phyloP scores from a whole-genome alignment of 2,329 filamentous ascomycete genomes.

The Clarireedia hainanense region DNA sequence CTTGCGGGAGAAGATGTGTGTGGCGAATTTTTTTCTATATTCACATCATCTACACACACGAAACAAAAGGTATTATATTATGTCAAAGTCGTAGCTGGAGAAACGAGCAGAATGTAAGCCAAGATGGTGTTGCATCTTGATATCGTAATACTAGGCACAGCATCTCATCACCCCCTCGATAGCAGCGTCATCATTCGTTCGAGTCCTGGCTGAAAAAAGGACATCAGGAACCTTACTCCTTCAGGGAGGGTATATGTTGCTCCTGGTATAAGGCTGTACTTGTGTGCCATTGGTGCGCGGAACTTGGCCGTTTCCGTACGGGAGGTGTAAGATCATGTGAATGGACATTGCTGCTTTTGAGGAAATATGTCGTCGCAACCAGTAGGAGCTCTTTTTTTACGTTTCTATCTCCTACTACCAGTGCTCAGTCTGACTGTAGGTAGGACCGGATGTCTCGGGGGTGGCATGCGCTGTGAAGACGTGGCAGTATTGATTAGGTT shows the following conservation, averaged over 20 bases:
- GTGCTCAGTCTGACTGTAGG: neutral
- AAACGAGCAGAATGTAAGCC: slow-evolving; percentile 3
- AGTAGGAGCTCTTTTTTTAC: neutral
- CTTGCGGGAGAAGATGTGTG: neutral
- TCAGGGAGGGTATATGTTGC: slow-evolving; percentile 11
- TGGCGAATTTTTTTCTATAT: neutral
- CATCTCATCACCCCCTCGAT: neutral
- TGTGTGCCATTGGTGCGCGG: slow-evolving; percentile 13
- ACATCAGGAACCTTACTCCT: neutral
- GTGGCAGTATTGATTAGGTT: slow-evolving; percentile 4
- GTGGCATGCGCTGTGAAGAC: neutral
- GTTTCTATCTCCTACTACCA: neutral
- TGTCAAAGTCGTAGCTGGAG: slow-evolving; percentile 2
- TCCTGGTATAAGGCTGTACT: slow-evolving; percentile 9
- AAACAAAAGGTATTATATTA: neutral
- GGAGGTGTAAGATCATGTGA: slow-evolving; percentile 10
- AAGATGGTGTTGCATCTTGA: slow-evolving; percentile 9
- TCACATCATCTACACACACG: too few species aligned
- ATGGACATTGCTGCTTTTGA: slow-evolving; percentile 9
- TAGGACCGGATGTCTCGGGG: slow-evolving; percentile 9
- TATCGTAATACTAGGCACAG: slow-evolving; percentile 4
- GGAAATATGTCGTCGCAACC: neutral
- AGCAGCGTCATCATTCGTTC: slow-evolving; percentile 1
- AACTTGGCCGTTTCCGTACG: slow-evolving; percentile 7
- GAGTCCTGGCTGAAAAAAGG: neutral